These are phyloP conservation scores for Boletus subparvulus DNA, from an alignment of 768 basidiomycete genomes.

Conservation along the genomic window DNA sequence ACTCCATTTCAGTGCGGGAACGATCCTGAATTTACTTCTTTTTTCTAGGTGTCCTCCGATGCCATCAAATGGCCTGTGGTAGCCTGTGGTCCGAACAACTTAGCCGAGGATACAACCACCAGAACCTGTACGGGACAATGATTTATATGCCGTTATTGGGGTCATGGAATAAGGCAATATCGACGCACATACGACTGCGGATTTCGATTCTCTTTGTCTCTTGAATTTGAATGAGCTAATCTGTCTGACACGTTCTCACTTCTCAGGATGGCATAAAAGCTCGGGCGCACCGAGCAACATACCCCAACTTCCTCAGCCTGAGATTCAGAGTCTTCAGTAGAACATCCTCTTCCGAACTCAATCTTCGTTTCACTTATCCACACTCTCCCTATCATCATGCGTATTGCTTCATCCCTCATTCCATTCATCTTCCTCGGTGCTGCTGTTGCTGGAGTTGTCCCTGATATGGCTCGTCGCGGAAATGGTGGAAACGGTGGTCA, in stretches of 20 bases:
- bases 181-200: slow-evolving; percentile 6
- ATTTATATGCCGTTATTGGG: neutral
- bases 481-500: neutral
- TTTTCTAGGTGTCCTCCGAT: too few species aligned
- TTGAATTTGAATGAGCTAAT: neutral
- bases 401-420: neutral
- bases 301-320: neutral
- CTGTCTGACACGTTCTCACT: neutral
- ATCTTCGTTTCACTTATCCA: neutral
- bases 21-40: too few species aligned
- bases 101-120: neutral
- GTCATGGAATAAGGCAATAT: neutral
- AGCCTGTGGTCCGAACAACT: too few species aligned
- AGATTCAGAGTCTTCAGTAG: neutral
- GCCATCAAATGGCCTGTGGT: too few species aligned
- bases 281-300: too few species aligned
- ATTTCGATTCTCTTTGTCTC: neutral
- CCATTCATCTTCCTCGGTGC: slow-evolving; percentile 4
- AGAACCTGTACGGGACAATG: neutral
- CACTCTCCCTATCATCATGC: slow-evolving; percentile 9
- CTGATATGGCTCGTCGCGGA: neutral
- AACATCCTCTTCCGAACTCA: neutral
- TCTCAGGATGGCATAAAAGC: slow-evolving; percentile 9
- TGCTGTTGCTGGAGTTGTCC: slow-evolving; percentile 7
- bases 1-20: too few species aligned